Percentiles rank a stretch among this genome's conserved stretches.
phyloP scores from a whole-genome alignment of 78 protist genomes.

The Polysphondylium violaceum region DNA sequence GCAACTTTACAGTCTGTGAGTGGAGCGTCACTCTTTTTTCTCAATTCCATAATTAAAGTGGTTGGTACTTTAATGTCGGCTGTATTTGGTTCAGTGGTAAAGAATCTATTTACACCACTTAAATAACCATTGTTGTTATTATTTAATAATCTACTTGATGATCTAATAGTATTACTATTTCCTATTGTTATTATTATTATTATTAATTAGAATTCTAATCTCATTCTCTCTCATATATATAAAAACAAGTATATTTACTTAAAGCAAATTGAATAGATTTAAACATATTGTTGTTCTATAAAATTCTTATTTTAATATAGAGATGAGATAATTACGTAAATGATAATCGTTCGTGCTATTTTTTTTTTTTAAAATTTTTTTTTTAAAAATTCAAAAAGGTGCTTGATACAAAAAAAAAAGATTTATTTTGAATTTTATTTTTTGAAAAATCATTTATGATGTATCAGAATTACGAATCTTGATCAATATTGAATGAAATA shows the following conservation, averaged over 20 bases:
- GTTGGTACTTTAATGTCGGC: constrained; percentile 38
- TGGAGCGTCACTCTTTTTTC: constrained; percentile 60
- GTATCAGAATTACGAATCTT: too few relatives aligned
- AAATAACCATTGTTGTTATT: constrained; percentile 2
- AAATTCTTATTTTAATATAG: background rate
- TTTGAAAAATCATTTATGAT: background rate
- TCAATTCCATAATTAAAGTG: constrained; percentile 34
- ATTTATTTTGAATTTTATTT: background rate
- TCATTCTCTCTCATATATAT: background rate
- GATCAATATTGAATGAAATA: too few relatives aligned
- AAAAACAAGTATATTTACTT: background rate
- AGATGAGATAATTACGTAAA: background rate
- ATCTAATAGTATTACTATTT: background rate
- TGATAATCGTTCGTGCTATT: background rate
- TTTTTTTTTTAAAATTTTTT: constrained; percentile 4
- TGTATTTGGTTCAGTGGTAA: background rate
- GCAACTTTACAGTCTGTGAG: constrained; percentile 59
- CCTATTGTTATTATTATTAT: background rate
- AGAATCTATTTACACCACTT: background rate
- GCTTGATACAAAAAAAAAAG: constrained; percentile 13
- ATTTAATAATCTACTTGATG: background rate
- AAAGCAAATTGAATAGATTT: background rate
- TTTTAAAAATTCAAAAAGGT: background rate
- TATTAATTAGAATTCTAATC: background rate
- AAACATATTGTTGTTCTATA: background rate